Conservation (phyloP, 345 rosid species). For the Syzygium aromaticum region DNA sequence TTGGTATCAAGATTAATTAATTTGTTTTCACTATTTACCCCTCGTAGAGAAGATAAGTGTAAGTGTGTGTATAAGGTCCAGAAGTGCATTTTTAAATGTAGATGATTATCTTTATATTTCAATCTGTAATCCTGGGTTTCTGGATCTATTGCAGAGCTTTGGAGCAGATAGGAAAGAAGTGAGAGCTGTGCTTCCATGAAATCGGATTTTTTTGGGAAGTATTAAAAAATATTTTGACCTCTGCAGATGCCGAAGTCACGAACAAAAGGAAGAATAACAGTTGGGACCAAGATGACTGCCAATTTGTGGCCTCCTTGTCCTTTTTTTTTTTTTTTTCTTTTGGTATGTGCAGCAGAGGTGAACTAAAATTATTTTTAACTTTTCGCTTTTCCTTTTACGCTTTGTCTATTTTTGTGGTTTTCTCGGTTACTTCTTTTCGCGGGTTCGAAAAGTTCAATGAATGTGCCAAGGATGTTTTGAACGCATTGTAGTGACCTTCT, state of each 20-base stretch:
- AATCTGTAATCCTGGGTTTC: not conserved
- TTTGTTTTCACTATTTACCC: not conserved
- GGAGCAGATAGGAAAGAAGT: slow-evolving; percentile 94
- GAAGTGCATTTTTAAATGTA: not conserved
- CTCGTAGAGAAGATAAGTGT: not conserved
- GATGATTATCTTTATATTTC: not conserved
- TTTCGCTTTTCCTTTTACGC: not conserved
- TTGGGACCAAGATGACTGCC: not conserved
- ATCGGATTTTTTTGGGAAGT: not conserved
- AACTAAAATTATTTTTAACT: not conserved
- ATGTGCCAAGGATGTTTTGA: not conserved
- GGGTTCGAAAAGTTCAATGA: not conserved
- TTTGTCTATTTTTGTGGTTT: not conserved
- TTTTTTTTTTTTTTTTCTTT: not conserved
- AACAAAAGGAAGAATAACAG: slow-evolving; percentile 7
- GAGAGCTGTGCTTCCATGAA: slow-evolving; percentile 57
- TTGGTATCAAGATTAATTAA: not conserved
- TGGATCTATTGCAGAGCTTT: slow-evolving; percentile 35
- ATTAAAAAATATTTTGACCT: not conserved
- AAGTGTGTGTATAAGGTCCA: not conserved
- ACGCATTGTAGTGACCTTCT: not conserved
- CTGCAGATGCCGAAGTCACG: not conserved
- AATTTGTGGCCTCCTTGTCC: not conserved
- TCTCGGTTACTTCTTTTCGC: not conserved
- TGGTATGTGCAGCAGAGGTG: not conserved